Evolutionary conservation across 257 asterid genomes (phyloP), one percentile per base, ranked within the genome.

Genomic region (Fraxinus pennsylvanica): DNA sequence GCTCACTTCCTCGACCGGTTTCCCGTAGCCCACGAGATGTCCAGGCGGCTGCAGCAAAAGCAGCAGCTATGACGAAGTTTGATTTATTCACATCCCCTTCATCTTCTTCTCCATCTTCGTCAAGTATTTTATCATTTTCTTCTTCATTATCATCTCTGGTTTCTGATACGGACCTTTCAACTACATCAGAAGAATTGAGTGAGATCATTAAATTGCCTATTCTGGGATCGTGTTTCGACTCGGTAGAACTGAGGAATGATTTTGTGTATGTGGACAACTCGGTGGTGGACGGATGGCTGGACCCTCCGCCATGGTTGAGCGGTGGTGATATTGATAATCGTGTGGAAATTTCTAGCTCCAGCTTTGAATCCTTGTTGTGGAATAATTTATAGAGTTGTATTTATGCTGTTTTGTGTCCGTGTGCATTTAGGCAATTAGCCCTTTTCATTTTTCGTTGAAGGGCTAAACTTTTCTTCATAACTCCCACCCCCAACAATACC

Each of bases 201-300:
- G 84, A 86, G 85, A 84, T 86, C 81, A 82, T 86, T 1, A 86
- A 84, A 83, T 35, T 86, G 67, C 90, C 90, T 72, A 86, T 82
- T 39, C 25, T 86, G 73, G 90, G 86, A n/a, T 38, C 90, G 50
- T 30, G 83, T 33, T 74, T 59, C 17, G 88, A 86, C 68, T 29
- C 39, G 2, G 6, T 17, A 1, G 79, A 41, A n/a, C 74, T 36
- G 9, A 43, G 59, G 59, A 71, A 39, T 15, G 86, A 86, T 50
- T 82, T 84, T 6, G 90, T 86, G 54, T 86, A 77, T 36, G 22
- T 50, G 0, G 89, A 83, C 68, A 54, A 74, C 79, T 74, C 41
- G 36, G 38, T 39, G 75, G 36, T 41, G 61, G 75, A 39, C 8
- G 75, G 8, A 0, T 45, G 59, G 19, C 54, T 22, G 57, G 75